Percentiles rank a stretch among this genome's conserved stretches.
Conservation (phyloP, 495 filamentous ascomycete species). For the Pyrenopolyporus hunteri region DNA sequence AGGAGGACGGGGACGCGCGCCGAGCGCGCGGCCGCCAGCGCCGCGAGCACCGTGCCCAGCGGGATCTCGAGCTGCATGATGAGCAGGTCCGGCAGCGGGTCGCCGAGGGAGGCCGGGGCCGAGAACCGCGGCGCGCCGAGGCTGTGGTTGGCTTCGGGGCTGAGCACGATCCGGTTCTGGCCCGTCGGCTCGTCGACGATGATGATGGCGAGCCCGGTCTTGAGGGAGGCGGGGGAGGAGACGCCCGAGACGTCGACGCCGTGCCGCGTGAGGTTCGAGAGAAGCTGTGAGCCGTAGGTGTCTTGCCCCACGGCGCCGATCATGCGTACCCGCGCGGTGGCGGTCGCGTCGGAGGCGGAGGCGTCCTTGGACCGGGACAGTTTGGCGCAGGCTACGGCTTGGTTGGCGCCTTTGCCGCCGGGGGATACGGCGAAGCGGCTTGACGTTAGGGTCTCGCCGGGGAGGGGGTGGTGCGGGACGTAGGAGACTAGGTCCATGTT, state of each 20-base stretch:
- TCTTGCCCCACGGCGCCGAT: conserved; percentile 82
- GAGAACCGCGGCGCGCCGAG: conserved; percentile 29
- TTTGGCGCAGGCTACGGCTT: conserved; percentile 77
- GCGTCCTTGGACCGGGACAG: conserved; percentile 45
- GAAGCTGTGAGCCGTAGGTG: conserved; percentile 61
- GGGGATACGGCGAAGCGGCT: conserved; percentile 75
- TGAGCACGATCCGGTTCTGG: conserved; percentile 86
- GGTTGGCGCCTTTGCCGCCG: conserved; percentile 96
- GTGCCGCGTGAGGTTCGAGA: conserved; percentile 57
- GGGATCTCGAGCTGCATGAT: conserved; percentile 93
- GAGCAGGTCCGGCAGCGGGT: conserved; percentile 65
- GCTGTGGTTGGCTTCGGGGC: conserved; percentile 77
- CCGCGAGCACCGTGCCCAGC: conserved; percentile 68
- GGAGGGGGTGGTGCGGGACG: conserved; percentile 78
- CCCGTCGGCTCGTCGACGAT: conserved; percentile 79
- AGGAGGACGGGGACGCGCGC: conserved; percentile 67
- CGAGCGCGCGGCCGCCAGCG: conserved; percentile 59
- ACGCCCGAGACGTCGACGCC: conserved; percentile 69
- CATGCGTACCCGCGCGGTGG: conserved; percentile 72
- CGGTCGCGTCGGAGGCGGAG: conserved; percentile 42
- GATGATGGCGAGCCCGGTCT: conserved; percentile 82
- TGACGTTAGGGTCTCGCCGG: conserved; percentile 89
- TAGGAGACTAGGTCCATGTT: conserved; percentile 91
- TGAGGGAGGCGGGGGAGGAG: conserved; percentile 51
- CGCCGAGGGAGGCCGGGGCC: conserved; percentile 35